These are phyloP conservation scores for Podospora australis DNA, from an alignment of 495 filamentous ascomycete species.

Conservation along the genomic window DNA sequence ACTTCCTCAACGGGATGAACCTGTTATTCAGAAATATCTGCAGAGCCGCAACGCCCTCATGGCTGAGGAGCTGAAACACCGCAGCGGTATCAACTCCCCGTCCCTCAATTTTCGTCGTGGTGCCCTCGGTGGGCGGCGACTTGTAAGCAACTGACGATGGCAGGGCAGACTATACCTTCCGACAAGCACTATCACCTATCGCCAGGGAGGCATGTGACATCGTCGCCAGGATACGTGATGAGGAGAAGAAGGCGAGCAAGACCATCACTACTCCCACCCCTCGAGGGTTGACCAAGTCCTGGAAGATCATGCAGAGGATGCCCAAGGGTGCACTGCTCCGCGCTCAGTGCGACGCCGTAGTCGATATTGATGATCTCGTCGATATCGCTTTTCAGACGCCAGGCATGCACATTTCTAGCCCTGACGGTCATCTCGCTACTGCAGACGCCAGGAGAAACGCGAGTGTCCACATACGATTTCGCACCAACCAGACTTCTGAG, in stretches of 20 bases:
- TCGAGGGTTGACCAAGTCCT: constrained; percentile 77
- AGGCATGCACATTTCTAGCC: constrained; percentile 62
- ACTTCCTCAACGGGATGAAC: constrained; percentile 52
- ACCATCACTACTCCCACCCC: constrained; percentile 58
- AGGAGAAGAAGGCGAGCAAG: constrained; percentile 50
- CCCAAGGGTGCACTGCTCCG: constrained; percentile 89
- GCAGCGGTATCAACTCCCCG: constrained; percentile 55
- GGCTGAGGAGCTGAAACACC: constrained; percentile 68
- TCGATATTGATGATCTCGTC: constrained; percentile 74
- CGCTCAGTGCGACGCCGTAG: constrained; percentile 84
- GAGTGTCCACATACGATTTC: constrained; percentile 51
- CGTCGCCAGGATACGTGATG: constrained; percentile 65
- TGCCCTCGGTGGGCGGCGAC: not conserved
- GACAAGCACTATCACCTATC: constrained; percentile 16
- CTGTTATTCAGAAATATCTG: constrained; percentile 74
- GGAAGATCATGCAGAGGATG: constrained; percentile 77
- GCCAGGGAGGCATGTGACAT: constrained; percentile 71
- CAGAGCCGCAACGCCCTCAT: constrained; percentile 71
- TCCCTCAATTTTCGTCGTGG: not conserved
- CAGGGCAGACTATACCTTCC: constrained; percentile 50
- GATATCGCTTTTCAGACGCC: constrained; percentile 61
- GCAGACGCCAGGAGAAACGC: constrained; percentile 41
- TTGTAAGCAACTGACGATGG: not conserved
- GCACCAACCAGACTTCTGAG: constrained; percentile 1
- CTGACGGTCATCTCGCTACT: constrained; percentile 44